Base-by-base conservation (phyloP, 2,329 filamentous ascomycete genomes). In the Talaromyces sp. region DNA sequence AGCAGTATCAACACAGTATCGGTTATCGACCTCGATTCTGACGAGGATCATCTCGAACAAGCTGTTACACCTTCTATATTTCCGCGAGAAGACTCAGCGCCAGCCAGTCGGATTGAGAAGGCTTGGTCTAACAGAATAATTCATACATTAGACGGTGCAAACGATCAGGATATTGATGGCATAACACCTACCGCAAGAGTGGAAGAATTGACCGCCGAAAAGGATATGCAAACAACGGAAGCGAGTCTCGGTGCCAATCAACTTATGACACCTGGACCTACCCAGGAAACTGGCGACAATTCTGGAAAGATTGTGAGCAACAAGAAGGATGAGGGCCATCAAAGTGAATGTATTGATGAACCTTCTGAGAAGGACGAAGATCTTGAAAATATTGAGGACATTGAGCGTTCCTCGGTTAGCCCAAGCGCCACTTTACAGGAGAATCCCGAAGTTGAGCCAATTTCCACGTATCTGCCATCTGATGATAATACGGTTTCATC, bases 201-300 rank as follows among this genome's bases (percentile, higher is more conserved):
- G 7, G 30, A 43, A 32, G 13, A 27, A 13, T 17, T 27, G 13
- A 16, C 16, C 19, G 29, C 22, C 19, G 20, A 40, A 9, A 32
- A 35, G 11, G 17, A 29, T 13, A 29, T 22, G 8, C 17, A 51
- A 33, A n/a, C 17, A 9, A 27, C 42, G 9, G 20, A 24, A 11
- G 42, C 36, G 32, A 33, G 44, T 36, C 8, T 39, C 10, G 24
- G 30, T 30, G 33, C 46, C 16, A 57, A 51, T 19, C 64, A 62
- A 45, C 51, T 63, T 8, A 30, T 60, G 10, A 66, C 62, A 8
- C 59, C 63, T 22, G 61, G 61, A 32, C 54, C 53, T 37, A 65
- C 66, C 1, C 68, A 71, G 24, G 54, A 60, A 24, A 35, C 30
- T n/a, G 45, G 40, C 11, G 14, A 32, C 24, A 20, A 20, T 16